Evolutionary conservation across 2,329 filamentous ascomycete species (phyloP), one percentile per base, ranked within the genome.

Genomic region (Sarocladiaceae sp.): DNA sequence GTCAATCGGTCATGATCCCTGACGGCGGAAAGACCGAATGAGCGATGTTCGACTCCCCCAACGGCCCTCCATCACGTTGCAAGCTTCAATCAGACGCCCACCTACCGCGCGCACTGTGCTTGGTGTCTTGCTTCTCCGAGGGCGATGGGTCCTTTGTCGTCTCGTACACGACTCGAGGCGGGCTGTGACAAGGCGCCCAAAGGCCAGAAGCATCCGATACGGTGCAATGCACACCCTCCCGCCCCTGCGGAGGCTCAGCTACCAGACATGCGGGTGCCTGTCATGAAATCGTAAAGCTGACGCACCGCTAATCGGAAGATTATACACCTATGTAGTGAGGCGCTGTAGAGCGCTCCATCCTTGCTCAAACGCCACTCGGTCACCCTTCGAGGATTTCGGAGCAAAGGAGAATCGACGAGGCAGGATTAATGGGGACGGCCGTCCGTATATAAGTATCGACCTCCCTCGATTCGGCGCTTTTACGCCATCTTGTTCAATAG

Each of bases 231-330:
- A 29, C 37, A 21, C 26, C 37, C 23, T 16, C 24, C 18, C 33
- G n/a, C 37, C 26, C 23, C 13, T 15, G 21, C 16, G 29, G 37
- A 41, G 37, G 37, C 37, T 41, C 37, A 41, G 37, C 37, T 41
- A 41, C 37, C 37, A 27, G 37, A 24, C 37, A 4, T 41, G 10
- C 29, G 37, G 34, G 37, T 41, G 23, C n/a, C 15, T 41, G 37
- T 16, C 23, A 41, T 41, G 9, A n/a, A 12, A 29, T 41, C 24
- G 37, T 41, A 41, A 41, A 27, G 23, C 23, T 41, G 23, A n/a
- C 11, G 23, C 23, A 18, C 37, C 24, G 37, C 37, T 41, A 24
- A 41, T 41, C 24, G 23, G 37, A 24, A 41, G 24, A n/a, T n/a
- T n/a, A n/a, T n/a, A n/a, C n/a, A n/a, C n/a, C n/a, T n/a, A n/a